Evolutionary conservation across 1,139 yeast genomes (phyloP), one percentile per base, ranked within the genome.

Genomic region (Lodderomyces beijingensis): DNA sequence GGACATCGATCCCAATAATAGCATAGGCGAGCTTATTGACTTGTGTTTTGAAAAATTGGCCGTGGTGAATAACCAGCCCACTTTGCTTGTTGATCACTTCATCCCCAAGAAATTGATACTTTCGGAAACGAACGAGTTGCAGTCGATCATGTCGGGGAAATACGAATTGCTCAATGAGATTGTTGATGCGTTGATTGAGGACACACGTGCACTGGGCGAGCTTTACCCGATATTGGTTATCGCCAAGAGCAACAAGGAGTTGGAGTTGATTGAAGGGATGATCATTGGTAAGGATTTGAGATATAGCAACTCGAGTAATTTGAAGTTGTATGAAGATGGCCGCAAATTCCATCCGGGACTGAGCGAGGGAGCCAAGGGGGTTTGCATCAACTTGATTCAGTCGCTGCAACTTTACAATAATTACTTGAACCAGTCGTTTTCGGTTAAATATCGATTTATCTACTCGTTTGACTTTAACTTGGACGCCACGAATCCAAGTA

Each of bases 51-150:
- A 72, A 8, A 79, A 75, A 45, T 50, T 79, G 7, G 50, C 62
- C 20, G 65, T 70, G 13, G 59, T 79, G 0, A 62, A 70, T 3
- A 75, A 72, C 45, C 88, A 83, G 50, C 87, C 89, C 1, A 76
- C 81, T 25, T 57, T 82, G 28, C 50, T 82, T 25, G 88, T 82
- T 21, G 85, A 81, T 46, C 91, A 83, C 51, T 82, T 77, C 45
- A 77, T 82, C 49, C 87, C 91, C 9, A 74, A 78, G 41, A 78
- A 79, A 37, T 58, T 82, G 38, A 51, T 83, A 13, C 56, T 80
- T 25, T 72, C 76, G 76, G 85, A 80, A 41, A 66, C 82, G 1
- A 79, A 74, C 38, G 78, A 75, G 37, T 55, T 72, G 28, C 56
- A 81, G 31, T 58, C 67, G 25, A 57, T 59, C 25, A 62, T 78